phyloP scores from a whole-genome alignment of 495 filamentous ascomycete species.

The Penicillium subrubescens region DNA sequence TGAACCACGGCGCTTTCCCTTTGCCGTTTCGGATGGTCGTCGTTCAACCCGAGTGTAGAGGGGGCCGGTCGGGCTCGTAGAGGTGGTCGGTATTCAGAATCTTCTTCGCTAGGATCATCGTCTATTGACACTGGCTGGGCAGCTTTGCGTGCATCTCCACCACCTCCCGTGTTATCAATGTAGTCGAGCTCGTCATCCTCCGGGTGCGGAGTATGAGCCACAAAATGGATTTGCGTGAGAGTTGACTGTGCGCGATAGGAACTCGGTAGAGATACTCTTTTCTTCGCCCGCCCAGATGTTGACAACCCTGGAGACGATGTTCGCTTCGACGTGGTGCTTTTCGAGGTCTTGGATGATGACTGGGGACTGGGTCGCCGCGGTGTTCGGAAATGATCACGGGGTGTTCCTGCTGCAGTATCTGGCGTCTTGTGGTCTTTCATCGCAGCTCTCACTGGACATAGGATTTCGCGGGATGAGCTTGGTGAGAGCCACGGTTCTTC shows the following conservation, averaged over 20 bases:
- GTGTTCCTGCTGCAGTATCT: constrained; percentile 21
- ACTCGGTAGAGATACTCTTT: constrained; percentile 23
- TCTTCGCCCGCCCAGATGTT: constrained; percentile 24
- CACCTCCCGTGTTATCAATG: constrained; percentile 19
- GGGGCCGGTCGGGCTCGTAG: constrained; percentile 17
- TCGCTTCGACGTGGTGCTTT: constrained; percentile 21
- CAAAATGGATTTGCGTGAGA: constrained; percentile 49
- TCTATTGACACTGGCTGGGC: constrained; percentile 31
- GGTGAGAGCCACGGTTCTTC: neutral
- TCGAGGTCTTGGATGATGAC: constrained; percentile 24
- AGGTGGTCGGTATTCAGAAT: constrained; percentile 27
- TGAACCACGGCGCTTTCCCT: constrained; percentile 10
- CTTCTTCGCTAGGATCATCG: constrained; percentile 30
- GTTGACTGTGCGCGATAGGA: constrained; percentile 36
- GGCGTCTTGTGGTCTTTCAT: constrained; percentile 35
- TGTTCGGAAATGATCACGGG: constrained; percentile 27
- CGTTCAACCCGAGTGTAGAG: constrained; percentile 25
- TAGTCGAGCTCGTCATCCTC: constrained; percentile 41
- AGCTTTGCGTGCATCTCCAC: neutral
- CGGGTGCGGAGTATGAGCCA: constrained; percentile 24
- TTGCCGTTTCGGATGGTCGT: constrained; percentile 23
- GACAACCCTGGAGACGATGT: constrained; percentile 27
- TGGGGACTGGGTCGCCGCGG: constrained; percentile 27
- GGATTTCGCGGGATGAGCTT: constrained; percentile 1
- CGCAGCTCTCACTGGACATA: constrained; percentile 26